A percentile compares a stretch with the other conserved stretches of the same genome.
Conservation (phyloP, 2,329 filamentous ascomycete genomes). For the Beauveria asiatica region DNA sequence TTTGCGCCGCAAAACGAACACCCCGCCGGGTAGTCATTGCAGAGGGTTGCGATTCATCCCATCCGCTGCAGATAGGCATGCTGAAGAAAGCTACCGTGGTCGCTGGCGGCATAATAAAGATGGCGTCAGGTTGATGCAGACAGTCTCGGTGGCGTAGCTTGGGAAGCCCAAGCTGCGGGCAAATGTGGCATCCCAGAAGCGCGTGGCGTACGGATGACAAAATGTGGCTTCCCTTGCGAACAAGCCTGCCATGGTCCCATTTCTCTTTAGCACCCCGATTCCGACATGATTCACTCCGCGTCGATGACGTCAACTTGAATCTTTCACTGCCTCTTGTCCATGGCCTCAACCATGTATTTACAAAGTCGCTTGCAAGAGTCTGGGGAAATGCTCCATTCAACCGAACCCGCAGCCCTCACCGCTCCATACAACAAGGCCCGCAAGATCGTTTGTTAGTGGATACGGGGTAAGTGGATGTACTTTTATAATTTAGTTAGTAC, state of each 20-base stretch:
- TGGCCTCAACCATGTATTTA: not conserved
- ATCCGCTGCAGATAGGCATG: too few species aligned
- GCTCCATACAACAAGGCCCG: not conserved
- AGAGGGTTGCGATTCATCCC: too few species aligned
- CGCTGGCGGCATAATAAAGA: too few species aligned
- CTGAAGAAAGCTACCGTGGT: too few species aligned
- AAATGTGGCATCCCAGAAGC: constrained; percentile 2
- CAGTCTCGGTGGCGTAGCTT: not conserved
- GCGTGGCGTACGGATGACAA: not conserved
- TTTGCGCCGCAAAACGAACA: too few species aligned
- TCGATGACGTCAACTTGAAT: not conserved
- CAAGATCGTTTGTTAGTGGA: constrained; percentile 7
- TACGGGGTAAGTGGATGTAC: constrained; percentile 8
- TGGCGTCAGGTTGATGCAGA: not conserved
- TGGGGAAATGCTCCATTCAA: constrained; percentile 1
- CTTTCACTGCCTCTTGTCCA: not conserved
- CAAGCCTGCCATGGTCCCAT: not conserved
- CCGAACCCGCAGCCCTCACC: not conserved
- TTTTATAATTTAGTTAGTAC: too few species aligned
- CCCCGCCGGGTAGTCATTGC: too few species aligned
- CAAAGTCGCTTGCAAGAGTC: not conserved
- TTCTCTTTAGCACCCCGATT: not conserved
- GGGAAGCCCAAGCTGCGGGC: not conserved
- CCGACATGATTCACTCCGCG: not conserved
- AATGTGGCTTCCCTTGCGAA: not conserved